phyloP scores from a whole-genome alignment of 2,329 filamentous ascomycete species.

The Pleomassaria siparia region DNA sequence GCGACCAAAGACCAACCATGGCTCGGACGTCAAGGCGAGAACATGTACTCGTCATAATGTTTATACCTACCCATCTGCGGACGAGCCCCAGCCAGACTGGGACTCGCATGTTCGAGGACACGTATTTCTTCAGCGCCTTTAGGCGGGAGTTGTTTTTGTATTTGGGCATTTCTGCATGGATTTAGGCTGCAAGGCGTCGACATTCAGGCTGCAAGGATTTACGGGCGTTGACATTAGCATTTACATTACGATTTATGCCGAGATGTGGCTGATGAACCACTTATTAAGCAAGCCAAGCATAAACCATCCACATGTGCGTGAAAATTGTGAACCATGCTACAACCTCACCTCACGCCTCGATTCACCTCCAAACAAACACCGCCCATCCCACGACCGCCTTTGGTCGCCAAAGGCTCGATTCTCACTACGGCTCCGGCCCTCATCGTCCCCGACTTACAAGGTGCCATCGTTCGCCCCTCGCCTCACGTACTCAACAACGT shows the following conservation, averaged over 20 bases:
- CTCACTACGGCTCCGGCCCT: slow-evolving; percentile 49
- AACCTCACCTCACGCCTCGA: slow-evolving; percentile 18
- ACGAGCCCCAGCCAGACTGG: slow-evolving; percentile 20
- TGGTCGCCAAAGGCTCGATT: slow-evolving; percentile 47
- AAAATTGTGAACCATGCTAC: slow-evolving; percentile 30
- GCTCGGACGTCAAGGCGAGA: slow-evolving; percentile 14
- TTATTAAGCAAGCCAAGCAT: slow-evolving; percentile 15
- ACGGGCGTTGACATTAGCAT: slow-evolving; percentile 1
- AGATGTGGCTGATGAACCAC: no score
- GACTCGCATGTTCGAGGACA: slow-evolving; percentile 27
- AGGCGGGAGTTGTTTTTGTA: no score
- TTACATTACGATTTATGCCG: background rate
- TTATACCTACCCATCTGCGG: no score
- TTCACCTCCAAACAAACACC: slow-evolving; percentile 7
- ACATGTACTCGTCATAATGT: slow-evolving; percentile 7
- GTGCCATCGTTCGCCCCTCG: slow-evolving; percentile 49
- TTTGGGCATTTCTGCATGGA: slow-evolving; percentile 21
- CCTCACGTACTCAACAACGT: slow-evolving; percentile 54
- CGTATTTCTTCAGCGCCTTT: no score
- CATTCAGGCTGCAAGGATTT: slow-evolving; percentile 4
- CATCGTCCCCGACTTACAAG: slow-evolving; percentile 48
- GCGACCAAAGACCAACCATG: slow-evolving; percentile 32
- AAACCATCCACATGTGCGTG: slow-evolving; percentile 14
- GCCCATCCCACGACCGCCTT: slow-evolving; percentile 33
- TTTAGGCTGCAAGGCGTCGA: background rate